phyloP scores from a whole-genome alignment of 176 grass and related monocot genomes.

The Pontederia crassipes region DNA sequence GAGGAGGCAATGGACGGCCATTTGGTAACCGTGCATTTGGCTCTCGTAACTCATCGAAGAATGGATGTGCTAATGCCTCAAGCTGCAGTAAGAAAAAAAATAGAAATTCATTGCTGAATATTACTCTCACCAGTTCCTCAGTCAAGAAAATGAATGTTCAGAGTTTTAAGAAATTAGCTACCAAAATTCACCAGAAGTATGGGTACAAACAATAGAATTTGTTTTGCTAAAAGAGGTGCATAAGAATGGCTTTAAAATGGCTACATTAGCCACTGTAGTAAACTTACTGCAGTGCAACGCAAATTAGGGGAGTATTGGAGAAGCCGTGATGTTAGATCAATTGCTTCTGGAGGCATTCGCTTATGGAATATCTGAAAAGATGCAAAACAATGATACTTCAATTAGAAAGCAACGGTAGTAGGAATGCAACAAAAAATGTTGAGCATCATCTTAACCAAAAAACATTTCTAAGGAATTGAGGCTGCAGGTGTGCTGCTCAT shows the following conservation, averaged over 20 bases:
- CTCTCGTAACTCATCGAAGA: slow-evolving; percentile 19
- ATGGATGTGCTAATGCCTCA: slow-evolving; percentile 14
- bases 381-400: no score
- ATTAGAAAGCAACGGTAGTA: no score
- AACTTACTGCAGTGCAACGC: slow-evolving; percentile 16
- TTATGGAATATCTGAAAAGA: slow-evolving; percentile 18
- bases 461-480: no score
- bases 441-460: neutral
- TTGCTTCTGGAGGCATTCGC: slow-evolving; percentile 18
- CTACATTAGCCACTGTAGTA: neutral
- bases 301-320: slow-evolving; percentile 16
- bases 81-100: neutral
- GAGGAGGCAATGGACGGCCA: slow-evolving; percentile 3
- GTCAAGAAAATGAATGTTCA: neutral
- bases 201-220: no score
- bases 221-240: neutral
- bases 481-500: no score
- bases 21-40: slow-evolving; percentile 15
- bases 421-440: neutral
- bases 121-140: no score
- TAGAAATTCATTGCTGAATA: neutral
- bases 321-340: slow-evolving; percentile 16
- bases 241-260: neutral
- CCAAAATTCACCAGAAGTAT: no score
- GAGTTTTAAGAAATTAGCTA: no score